Percentiles rank a stretch among this genome's conserved stretches.
phyloP scores from a whole-genome alignment of 129 eudicot genomes.

The Heracleum sosnowskyi region DNA sequence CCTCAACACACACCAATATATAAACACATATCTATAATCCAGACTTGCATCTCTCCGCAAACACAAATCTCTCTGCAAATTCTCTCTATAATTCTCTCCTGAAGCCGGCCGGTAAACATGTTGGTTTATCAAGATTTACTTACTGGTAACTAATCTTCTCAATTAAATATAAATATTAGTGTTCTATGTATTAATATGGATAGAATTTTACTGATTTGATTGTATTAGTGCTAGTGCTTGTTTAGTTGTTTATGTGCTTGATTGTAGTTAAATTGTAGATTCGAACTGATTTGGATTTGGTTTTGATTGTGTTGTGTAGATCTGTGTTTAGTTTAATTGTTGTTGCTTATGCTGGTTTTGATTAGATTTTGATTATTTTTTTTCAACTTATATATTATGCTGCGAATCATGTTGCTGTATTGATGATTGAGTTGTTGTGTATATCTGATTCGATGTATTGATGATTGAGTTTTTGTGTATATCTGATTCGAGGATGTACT shows the following conservation, averaged over 20 bases:
- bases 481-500: too few species aligned
- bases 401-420: background rate
- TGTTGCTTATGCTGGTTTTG: background rate
- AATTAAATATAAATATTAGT: too few species aligned
- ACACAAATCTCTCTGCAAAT: background rate
- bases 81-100: too few species aligned
- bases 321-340: background rate
- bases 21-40: background rate
- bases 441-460: background rate
- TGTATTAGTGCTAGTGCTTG: background rate
- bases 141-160: conserved; percentile 21
- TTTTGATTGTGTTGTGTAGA: background rate
- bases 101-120: conserved; percentile 29
- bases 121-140: conserved; percentile 52
- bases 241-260: background rate
- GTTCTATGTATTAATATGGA: too few species aligned
- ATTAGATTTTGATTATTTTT: background rate
- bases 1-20: background rate
- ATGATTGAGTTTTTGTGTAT: too few species aligned
- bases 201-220: background rate
- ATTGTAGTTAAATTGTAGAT: background rate
- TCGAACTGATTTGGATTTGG: background rate
- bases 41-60: background rate
- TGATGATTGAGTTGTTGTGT: background rate
- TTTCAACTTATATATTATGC: background rate